phyloP scores from a whole-genome alignment of 495 filamentous ascomycete species.

The Penicillium herquei region DNA sequence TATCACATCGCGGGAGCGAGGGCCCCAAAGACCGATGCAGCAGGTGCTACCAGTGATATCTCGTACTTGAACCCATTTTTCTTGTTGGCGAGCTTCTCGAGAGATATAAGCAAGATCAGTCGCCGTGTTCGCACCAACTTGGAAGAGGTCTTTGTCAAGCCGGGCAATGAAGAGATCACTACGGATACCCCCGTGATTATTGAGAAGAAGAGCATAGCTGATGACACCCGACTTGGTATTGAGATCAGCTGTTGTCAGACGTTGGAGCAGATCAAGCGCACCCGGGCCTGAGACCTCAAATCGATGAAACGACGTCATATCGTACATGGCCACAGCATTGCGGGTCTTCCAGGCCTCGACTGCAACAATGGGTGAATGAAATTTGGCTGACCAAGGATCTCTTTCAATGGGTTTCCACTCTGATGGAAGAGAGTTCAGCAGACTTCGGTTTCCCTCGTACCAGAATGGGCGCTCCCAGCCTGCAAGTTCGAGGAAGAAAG shows the following conservation, averaged over 20 bases:
- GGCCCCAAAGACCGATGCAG: constrained; percentile 52
- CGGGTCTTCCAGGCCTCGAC: constrained; percentile 54
- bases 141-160: constrained; percentile 38
- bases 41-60: constrained; percentile 52
- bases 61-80: constrained; percentile 39
- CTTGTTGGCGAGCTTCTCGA: constrained; percentile 39
- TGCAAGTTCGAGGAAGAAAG: constrained; percentile 47
- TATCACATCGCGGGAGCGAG: constrained; percentile 41
- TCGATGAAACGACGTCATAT: constrained; percentile 51
- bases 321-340: constrained; percentile 52
- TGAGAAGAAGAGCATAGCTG: constrained; percentile 45
- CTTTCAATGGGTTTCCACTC: constrained; percentile 44
- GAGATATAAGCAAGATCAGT: constrained; percentile 44
- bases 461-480: constrained; percentile 53
- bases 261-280: constrained; percentile 41
- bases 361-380: constrained; percentile 48
- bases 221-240: constrained; percentile 34
- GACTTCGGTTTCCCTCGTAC: constrained; percentile 45
- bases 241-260: constrained; percentile 44
- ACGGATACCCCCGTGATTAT: constrained; percentile 38
- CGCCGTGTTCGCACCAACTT: constrained; percentile 45
- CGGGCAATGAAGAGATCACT: constrained; percentile 42
- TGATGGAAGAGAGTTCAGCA: constrained; percentile 39
- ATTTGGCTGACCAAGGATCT: constrained; percentile 46
- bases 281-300: constrained; percentile 49